phyloP scores from a whole-genome alignment of 2,329 filamentous ascomycete species.

The Rasamsonia emersonii region DNA sequence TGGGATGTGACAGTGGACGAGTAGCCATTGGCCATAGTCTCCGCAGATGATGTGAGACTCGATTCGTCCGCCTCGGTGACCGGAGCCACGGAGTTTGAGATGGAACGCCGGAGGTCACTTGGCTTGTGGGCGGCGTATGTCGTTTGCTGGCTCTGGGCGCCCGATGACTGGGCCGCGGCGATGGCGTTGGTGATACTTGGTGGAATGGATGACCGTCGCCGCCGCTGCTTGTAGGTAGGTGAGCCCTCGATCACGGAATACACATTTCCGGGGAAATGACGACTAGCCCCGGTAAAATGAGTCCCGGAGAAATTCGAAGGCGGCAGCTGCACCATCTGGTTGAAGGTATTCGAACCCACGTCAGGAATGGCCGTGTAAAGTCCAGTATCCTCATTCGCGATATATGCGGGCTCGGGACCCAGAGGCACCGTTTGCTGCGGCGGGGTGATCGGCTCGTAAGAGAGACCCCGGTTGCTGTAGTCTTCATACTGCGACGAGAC shows the following conservation, averaged over 20 bases:
- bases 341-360: slow-evolving; percentile 63
- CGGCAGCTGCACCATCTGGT: slow-evolving; percentile 84
- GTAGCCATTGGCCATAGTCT: slow-evolving; percentile 59
- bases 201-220: slow-evolving; percentile 86
- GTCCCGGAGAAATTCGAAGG: slow-evolving; percentile 73
- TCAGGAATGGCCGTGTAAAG: slow-evolving; percentile 93
- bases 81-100: slow-evolving; percentile 78
- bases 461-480: slow-evolving; percentile 92
- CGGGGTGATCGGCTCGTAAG: slow-evolving; percentile 92
- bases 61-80: slow-evolving; percentile 72
- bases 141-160: slow-evolving; percentile 28
- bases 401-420: slow-evolving; percentile 84
- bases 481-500: slow-evolving; percentile 98
- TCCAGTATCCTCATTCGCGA: slow-evolving; percentile 94
- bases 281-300: slow-evolving; percentile 65
- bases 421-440: slow-evolving; percentile 81
- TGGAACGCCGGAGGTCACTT: slow-evolving; percentile 82
- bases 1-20: slow-evolving; percentile 64
- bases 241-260: slow-evolving; percentile 97
- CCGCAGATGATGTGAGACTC: slow-evolving; percentile 69
- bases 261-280: slow-evolving; percentile 64
- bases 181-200: slow-evolving; percentile 65
- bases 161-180: slow-evolving; percentile 43
- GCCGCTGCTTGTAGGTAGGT: slow-evolving; percentile 95
- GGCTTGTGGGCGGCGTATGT: slow-evolving; percentile 62